Conservation (phyloP, 345 rosid genomes). For the Geranium rotundifolium region DNA sequence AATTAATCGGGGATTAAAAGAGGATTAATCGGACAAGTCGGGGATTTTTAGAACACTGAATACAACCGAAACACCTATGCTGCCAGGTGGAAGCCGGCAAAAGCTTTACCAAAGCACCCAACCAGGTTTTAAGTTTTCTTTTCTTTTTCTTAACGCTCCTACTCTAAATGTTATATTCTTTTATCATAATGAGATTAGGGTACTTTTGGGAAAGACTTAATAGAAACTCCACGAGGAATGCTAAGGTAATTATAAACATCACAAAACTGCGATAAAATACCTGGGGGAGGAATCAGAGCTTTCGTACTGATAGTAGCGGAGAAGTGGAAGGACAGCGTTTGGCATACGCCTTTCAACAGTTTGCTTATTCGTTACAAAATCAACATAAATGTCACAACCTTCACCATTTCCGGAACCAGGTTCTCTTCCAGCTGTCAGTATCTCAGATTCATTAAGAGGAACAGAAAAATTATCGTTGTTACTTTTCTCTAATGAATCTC, state of each 20-base stretch:
- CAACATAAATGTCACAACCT: constrained; percentile 23
- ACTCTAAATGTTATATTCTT: no score
- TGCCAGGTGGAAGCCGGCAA: no score
- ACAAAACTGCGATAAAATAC: constrained; percentile 23
- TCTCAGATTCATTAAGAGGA: constrained; percentile 27
- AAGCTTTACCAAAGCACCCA: no score
- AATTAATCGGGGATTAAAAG: no score
- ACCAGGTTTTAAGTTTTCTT: no score
- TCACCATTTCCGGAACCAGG: constrained; percentile 23
- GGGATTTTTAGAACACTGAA: no score
- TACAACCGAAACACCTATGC: no score
- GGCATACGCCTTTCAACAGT: constrained; percentile 41
- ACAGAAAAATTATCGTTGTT: constrained; percentile 16
- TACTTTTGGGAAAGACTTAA: no score
- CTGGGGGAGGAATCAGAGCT: constrained; percentile 72
- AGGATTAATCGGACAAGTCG: no score
- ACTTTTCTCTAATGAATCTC: constrained; percentile 17
- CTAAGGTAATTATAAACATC: neutral
- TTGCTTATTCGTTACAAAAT: constrained; percentile 32
- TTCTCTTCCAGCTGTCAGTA: constrained; percentile 17
- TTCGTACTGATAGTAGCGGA: constrained; percentile 58
- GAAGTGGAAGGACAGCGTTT: constrained; percentile 45
- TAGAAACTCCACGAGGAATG: no score
- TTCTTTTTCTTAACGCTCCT: no score
- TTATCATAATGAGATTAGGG: no score